Evolutionary conservation across 352 stramenopile genomes (phyloP).

Genomic region (Phytophthora meadii): DNA sequence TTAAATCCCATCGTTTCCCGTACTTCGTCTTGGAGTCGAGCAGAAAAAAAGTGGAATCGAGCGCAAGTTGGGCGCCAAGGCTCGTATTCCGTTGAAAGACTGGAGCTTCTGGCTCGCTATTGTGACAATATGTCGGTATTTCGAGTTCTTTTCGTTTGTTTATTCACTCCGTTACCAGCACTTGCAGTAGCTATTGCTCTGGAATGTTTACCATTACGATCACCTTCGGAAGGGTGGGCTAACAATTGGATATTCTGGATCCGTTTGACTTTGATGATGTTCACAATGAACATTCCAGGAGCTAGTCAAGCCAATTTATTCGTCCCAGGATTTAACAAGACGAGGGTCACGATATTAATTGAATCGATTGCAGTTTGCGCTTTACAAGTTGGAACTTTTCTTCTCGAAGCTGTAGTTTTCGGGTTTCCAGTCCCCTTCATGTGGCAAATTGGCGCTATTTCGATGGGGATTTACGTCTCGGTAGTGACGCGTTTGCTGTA

Average conservation of each 20-base stretch:
- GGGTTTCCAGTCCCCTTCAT: conserved; percentile 4
- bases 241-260: conserved; percentile 10
- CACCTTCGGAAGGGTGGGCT: conserved; percentile 1
- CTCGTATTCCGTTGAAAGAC: conserved; percentile 12
- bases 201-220: conserved; percentile 1
- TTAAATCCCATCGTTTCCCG: not conserved
- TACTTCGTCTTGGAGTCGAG: not conserved
- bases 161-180: conserved; percentile 5
- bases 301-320: not conserved
- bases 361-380: not conserved
- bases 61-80: conserved; percentile 11
- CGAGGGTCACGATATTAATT: not conserved
- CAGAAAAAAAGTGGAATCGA: conserved; percentile 4
- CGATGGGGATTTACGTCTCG: conserved; percentile 4
- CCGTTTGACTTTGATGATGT: not conserved
- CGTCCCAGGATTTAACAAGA: not conserved
- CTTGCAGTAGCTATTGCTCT: not conserved
- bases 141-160: not conserved
- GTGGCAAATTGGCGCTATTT: not conserved
- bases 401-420: not conserved
- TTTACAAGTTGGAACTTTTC: not conserved
- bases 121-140: conserved; percentile 1
- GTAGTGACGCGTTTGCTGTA: not conserved
- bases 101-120: conserved; percentile 6
- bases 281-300: not conserved